Evolutionary conservation across 179 eudicot genomes (phyloP).

Genomic region (Patellifolia procumbens): DNA sequence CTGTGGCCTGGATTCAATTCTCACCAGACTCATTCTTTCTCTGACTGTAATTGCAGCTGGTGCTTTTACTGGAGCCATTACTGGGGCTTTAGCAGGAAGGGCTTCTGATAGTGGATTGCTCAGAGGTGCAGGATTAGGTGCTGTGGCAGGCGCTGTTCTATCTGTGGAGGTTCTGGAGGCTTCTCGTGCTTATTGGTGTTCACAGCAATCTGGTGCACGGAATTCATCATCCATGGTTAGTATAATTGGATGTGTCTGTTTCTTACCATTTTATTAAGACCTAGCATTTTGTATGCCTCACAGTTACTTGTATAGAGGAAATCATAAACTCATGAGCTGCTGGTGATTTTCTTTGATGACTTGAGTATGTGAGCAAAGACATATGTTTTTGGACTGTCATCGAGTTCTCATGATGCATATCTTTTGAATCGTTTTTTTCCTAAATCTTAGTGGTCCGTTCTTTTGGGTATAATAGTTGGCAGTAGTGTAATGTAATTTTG

Average conservation of each 20-base stretch:
- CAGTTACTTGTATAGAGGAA: too few relatives aligned
- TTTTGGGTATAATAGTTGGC: too few relatives aligned
- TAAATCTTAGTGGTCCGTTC: background rate
- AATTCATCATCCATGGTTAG: conserved; percentile 65
- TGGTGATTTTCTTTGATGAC: background rate
- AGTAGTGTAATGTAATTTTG: too few relatives aligned
- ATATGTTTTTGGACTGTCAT: background rate
- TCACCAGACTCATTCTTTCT: too few relatives aligned
- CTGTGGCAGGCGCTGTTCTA: conserved; percentile 67
- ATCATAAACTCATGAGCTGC: background rate
- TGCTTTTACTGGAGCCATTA: conserved; percentile 61
- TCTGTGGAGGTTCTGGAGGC: conserved; percentile 65
- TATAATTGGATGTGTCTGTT: background rate
- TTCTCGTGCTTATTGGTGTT: conserved; percentile 63
- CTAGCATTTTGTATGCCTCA: too few relatives aligned
- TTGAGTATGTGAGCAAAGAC: background rate
- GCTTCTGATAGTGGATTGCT: conserved; percentile 60
- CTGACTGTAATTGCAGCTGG: conserved; percentile 51
- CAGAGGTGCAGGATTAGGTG: conserved; percentile 69
- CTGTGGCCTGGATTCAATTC: too few relatives aligned
- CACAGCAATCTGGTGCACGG: conserved; percentile 41
- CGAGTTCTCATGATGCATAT: background rate
- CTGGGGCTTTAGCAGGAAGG: conserved; percentile 66
- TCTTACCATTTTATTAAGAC: too few relatives aligned
- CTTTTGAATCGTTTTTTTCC: background rate